Evolutionary conservation across 2,329 filamentous ascomycete species (phyloP), one percentile per base, ranked within the genome.

Genomic region (Nannizziopsis barbatae): DNA sequence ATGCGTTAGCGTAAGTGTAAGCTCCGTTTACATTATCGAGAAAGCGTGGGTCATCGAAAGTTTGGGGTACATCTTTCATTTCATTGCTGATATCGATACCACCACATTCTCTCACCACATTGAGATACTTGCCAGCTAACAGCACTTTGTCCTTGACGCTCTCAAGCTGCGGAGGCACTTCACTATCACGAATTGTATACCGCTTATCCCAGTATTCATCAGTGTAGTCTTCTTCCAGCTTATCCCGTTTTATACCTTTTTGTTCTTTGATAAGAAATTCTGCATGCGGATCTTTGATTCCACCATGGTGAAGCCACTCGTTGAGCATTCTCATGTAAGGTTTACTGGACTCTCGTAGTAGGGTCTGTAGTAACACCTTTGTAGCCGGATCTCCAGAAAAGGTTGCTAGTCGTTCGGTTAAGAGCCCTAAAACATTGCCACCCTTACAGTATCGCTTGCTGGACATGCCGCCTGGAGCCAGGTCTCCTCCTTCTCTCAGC

Each of bases 201-300:
- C 92, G 78, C 61, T 94, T 87, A 64, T 98, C 92, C 92, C 92
- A 98, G 65, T 98, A 98, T 61, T 98, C 92, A 64, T 98, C 92
- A 0, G 90, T 98, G 60, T 96, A 98, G 64, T 98, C 92, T 62
- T 95, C 83, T 61, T 96, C 88, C 2, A 98, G 71, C 51, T 86
- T 78, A 63, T 96, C 92, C 36, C 92, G 79, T 50, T 84, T 83
- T 58, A 98, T 95, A 60, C 89, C 95, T 66, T 90, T 93, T 58
- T 95, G 87, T 65, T 96, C 92, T 61, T 93, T 93, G 61, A 98
- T 82, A 46, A 98, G 70, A 57, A 98, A 98, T 64, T 98, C 92
- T 1, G 82, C 79, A 63, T 96, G 90, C 0, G 89, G 87, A 63
- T 98, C 92, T 60, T 84, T 86, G 65, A 98, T 96, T 42, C 84